Base-by-base conservation (phyloP, 2,329 filamentous ascomycete genomes). In the Mollisia scopiformis region DNA sequence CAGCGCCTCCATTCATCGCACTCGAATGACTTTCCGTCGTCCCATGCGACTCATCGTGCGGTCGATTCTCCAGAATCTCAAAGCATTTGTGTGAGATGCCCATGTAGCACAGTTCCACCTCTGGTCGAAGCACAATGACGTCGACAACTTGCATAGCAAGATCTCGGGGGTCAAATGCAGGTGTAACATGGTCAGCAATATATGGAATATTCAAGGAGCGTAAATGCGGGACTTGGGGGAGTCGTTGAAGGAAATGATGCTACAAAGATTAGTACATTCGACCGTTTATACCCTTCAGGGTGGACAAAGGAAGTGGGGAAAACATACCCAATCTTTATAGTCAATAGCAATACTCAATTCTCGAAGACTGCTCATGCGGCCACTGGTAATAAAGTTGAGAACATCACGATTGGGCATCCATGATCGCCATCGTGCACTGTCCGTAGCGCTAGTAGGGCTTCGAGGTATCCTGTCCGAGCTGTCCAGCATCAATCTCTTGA, bases 11-110 rank as follows among this genome's bases (percentile, higher is more conserved):
- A 46, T 73, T 76, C 23, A 74, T 71, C n/a, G 63, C 64, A 54
- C 62, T 72, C 62, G 67, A 68, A 43, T 70, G 67, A 21, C 62
- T 43, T 43, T 71, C 70, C 28, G 52, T 62, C 4, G 65, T 61
- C 25, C 65, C 65, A 62, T 68, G 67, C 13, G 65, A 69, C 21
- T 78, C 77, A 46, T 83, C 80, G 13, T 77, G 80, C 2, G 77
- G 77, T 51, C 81, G 78, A 54, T 81, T 82, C 73, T 95, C 91
- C 7, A 93, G 76, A 31, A 95, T 89, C 73, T 95, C 91, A 70
- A 91, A 95, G 75, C 92, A 95, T 74, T 93, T 93, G 41, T 79
- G 80, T n/a, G 82, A 82, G 57, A 95, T 84, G 19, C 89, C 92
- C 68, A 94, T 83, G 71, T 93, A 94, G 74, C 88, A 91, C 14